Conservation (phyloP, 208 protist genomes). For the Leishmania gerbilli region DNA sequence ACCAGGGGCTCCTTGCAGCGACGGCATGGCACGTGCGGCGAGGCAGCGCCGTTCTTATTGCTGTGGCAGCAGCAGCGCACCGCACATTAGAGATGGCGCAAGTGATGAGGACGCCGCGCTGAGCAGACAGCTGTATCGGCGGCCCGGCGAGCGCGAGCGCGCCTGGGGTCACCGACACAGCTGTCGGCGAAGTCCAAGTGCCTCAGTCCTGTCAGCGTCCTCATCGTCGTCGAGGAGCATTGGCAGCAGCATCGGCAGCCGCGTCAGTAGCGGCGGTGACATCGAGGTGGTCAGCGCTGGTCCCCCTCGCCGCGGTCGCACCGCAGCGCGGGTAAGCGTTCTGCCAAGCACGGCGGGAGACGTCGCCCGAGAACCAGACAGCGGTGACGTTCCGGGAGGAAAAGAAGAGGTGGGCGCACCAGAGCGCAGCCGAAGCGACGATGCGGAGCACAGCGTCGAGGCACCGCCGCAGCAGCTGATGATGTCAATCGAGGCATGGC, state of each 20-base stretch:
- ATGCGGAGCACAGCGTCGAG: neutral
- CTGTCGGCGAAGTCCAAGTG: neutral
- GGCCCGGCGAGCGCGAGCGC: neutral
- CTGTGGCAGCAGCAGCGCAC: neutral
- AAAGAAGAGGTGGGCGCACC: neutral
- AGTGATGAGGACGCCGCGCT: neutral
- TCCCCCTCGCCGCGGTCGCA: neutral
- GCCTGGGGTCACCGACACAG: neutral
- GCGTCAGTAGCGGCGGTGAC: neutral
- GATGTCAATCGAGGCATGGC: neutral
- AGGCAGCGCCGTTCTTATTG: neutral
- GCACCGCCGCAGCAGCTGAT: neutral
- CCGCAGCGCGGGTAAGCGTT: neutral
- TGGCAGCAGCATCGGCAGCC: neutral
- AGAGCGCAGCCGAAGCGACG: neutral
- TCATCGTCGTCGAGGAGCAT: neutral
- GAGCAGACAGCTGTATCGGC: neutral
- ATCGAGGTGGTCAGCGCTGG: neutral
- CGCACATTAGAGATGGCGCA: neutral
- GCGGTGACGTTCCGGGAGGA: neutral
- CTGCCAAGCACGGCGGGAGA: neutral
- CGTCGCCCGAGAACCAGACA: neutral
- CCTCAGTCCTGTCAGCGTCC: constrained; percentile 1
- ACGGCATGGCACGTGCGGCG: neutral
- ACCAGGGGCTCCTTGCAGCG: neutral